Evolutionary conservation across 208 protist species (phyloP), one percentile per base, ranked within the genome.

Genomic region (Acanthamoeba sp.): DNA sequence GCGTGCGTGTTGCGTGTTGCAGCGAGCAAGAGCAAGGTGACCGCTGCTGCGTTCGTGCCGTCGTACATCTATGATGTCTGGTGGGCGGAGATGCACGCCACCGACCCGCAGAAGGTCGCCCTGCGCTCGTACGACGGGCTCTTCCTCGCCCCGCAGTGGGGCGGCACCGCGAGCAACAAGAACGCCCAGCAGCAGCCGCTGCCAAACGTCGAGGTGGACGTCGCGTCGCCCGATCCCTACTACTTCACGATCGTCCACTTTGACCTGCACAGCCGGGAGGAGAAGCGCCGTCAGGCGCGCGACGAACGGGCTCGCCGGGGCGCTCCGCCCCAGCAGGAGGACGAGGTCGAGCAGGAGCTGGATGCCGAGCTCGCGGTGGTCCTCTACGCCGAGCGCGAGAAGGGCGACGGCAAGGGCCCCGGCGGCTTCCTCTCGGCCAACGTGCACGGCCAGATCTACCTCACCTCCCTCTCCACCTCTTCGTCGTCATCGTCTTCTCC

Each of bases 371-470:
- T 73, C 9, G 34, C 64, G n/a, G 64, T 73, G 29, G n/a, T 73
- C 4, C 64, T 73, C 64, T 73, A 73, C 18, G 29, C 29, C 64
- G 64, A 73, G 64, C 64, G 64, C 12, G 64, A 73, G 29, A 73
- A 73, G 64, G 64, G 64, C 64, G 48, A 55, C 48, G 10, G 48
- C 48, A 16, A 16, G 48, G 10, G 10, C 10, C 64, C 64, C 12
- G 64, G 64, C 64, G 20, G 64, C 64, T 73, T 73, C 34, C 64
- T 73, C n/a, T 38, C 64, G 64, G 64, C 64, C 64, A 73, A 73
- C 64, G 64, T 9, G 7, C 64, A 73, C n/a, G 64, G 64, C 29
- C 64, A 73, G 29, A n/a, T 73, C 29, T 73, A 73, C 64, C 29
- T 73, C 64, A 38, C 64, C n/a, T 38, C 64, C 4, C n/a, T 50